phyloP scores from a whole-genome alignment of 2,329 filamentous ascomycete species.

The Claviceps spartinae region DNA sequence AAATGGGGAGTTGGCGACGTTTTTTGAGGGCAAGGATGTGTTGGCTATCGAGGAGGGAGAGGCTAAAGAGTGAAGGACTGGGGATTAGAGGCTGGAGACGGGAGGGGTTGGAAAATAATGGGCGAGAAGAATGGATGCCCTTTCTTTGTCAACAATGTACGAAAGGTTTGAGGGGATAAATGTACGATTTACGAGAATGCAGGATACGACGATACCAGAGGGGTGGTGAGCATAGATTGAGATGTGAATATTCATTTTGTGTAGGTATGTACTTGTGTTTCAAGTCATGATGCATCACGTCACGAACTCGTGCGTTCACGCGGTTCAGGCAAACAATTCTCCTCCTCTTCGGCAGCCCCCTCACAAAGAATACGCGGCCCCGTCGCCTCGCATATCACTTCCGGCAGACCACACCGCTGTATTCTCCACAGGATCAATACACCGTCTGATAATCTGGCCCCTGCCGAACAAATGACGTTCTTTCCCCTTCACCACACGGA shows the following conservation, averaged over 20 bases:
- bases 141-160: too few species aligned
- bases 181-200: slow-evolving; percentile 3
- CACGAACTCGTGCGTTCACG: too few species aligned
- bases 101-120: background rate
- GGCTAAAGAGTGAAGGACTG: slow-evolving; percentile 17
- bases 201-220: background rate
- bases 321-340: background rate
- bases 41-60: slow-evolving; percentile 35
- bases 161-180: too few species aligned
- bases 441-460: slow-evolving; percentile 69
- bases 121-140: too few species aligned
- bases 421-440: slow-evolving; percentile 57
- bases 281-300: too few species aligned
- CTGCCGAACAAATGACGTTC: slow-evolving; percentile 62
- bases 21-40: slow-evolving; percentile 87
- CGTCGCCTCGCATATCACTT: slow-evolving; percentile 80
- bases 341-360: background rate
- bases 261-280: too few species aligned
- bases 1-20: slow-evolving; percentile 80
- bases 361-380: slow-evolving; percentile 44
- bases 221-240: background rate
- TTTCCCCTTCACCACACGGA: slow-evolving; percentile 53
- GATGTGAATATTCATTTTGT: too few species aligned
- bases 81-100: slow-evolving; percentile 4
- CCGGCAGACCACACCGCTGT: slow-evolving; percentile 71